These are phyloP conservation scores for Dioscorea alata DNA, from an alignment of 106 monocot species.

Conservation along the genomic window DNA sequence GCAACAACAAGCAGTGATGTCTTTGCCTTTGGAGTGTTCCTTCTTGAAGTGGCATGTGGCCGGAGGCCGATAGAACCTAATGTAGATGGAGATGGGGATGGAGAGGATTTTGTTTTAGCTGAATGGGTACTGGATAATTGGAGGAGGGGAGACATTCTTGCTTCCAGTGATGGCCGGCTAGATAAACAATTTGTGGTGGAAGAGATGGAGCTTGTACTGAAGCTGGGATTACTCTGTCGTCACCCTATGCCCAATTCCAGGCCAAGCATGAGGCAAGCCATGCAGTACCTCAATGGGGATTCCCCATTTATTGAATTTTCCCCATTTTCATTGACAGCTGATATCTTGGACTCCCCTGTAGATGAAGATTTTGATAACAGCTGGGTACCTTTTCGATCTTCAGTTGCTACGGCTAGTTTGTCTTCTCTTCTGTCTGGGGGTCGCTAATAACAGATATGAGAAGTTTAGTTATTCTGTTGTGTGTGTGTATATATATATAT, in stretches of 20 bases:
- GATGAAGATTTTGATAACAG: constrained; percentile 5
- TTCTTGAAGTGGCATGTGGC: constrained; percentile 20
- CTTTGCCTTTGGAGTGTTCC: constrained; percentile 13
- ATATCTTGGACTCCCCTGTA: not conserved
- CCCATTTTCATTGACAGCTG: not conserved
- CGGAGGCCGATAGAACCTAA: constrained; percentile 8
- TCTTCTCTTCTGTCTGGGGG: no score
- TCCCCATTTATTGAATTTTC: not conserved
- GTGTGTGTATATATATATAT: no score
- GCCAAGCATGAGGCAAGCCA: constrained; percentile 11
- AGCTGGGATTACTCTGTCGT: constrained; percentile 9
- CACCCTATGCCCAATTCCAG: constrained; percentile 1
- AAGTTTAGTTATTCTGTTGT: no score
- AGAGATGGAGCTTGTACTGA: constrained; percentile 8
- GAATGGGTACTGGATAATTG: constrained; percentile 7
- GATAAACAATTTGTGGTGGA: not conserved
- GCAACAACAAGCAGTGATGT: constrained; percentile 14
- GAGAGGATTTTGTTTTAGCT: not conserved
- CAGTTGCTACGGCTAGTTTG: no score
- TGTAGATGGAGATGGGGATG: not conserved
- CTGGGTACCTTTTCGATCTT: no score
- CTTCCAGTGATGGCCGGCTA: constrained; percentile 1
- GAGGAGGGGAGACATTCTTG: constrained; percentile 5
- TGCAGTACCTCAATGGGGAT: constrained; percentile 7
- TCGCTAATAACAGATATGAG: no score